Conservation (phyloP, 306 rosid genomes). For the Castanea crenata region DNA sequence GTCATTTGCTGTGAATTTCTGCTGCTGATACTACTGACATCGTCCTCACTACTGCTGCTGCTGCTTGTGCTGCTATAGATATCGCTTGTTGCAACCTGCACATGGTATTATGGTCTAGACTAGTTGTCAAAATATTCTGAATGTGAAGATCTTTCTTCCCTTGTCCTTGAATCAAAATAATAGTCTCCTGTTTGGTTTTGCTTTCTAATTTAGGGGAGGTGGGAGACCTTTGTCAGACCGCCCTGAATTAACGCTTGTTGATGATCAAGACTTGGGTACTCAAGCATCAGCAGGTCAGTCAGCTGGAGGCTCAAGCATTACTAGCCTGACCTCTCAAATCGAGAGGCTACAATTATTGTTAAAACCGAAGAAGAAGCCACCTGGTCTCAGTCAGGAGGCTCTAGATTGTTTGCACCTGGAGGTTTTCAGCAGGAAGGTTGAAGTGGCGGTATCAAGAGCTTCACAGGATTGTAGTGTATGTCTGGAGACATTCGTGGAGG, state of each 20-base stretch:
- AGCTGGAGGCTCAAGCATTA: slow-evolving; percentile 15
- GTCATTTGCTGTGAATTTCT: no score
- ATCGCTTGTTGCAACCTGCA: background rate
- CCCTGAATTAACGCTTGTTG: background rate
- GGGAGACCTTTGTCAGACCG: slow-evolving; percentile 17
- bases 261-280: slow-evolving; percentile 29
- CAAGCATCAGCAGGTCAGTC: slow-evolving; percentile 32
- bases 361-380: slow-evolving; percentile 53
- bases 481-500: slow-evolving; percentile 61
- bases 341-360: slow-evolving; percentile 42
- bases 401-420: slow-evolving; percentile 50
- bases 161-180: slow-evolving; percentile 6
- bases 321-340: slow-evolving; percentile 45
- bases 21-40: no score
- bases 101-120: background rate
- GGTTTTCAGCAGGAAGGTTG: slow-evolving; percentile 35
- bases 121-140: background rate
- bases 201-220: slow-evolving; percentile 24
- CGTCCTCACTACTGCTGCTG: no score
- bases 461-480: slow-evolving; percentile 74
- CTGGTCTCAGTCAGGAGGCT: slow-evolving; percentile 70
- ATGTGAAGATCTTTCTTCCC: background rate
- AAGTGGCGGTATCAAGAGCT: slow-evolving; percentile 22
- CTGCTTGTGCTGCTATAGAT: no score
- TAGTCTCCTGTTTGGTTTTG: background rate